Evolutionary conservation across 768 basidiomycete genomes (phyloP).

Genomic region (Botryobasidium botryosum): DNA sequence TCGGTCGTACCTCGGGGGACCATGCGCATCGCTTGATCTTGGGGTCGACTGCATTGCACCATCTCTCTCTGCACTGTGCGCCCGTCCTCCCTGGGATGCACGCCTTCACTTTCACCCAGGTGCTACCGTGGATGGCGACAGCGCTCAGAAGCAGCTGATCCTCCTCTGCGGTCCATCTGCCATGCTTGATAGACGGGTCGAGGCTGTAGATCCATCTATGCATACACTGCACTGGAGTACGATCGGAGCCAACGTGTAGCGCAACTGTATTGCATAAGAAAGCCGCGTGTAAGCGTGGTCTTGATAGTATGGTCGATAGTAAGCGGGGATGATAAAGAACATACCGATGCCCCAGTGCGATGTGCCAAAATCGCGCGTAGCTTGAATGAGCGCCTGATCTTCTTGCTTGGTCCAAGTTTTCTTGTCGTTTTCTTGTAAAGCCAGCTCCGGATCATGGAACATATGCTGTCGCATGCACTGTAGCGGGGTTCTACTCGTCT

Average conservation of each 20-base stretch:
- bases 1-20: no score
- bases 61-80: background rate
- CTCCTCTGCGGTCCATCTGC: background rate
- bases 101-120: background rate
- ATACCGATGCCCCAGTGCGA: background rate
- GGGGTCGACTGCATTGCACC: no score
- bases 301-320: no score
- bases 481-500: background rate
- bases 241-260: background rate
- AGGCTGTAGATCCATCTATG: background rate
- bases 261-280: background rate
- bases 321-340: background rate
- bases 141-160: background rate
- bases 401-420: background rate
- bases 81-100: background rate
- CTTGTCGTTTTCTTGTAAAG: background rate
- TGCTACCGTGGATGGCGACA: background rate
- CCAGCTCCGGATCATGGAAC: background rate
- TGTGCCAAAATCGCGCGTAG: background rate
- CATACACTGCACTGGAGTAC: background rate
- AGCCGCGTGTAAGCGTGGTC: background rate
- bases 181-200: background rate
- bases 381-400: background rate
- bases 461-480: background rate
- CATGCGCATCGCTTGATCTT: no score